A percentile compares a stretch with the other conserved stretches of the same genome.
These are phyloP conservation scores for Plectosphaerella plurivora DNA, from an alignment of 2,329 filamentous ascomycete genomes.

Conservation along the genomic window DNA sequence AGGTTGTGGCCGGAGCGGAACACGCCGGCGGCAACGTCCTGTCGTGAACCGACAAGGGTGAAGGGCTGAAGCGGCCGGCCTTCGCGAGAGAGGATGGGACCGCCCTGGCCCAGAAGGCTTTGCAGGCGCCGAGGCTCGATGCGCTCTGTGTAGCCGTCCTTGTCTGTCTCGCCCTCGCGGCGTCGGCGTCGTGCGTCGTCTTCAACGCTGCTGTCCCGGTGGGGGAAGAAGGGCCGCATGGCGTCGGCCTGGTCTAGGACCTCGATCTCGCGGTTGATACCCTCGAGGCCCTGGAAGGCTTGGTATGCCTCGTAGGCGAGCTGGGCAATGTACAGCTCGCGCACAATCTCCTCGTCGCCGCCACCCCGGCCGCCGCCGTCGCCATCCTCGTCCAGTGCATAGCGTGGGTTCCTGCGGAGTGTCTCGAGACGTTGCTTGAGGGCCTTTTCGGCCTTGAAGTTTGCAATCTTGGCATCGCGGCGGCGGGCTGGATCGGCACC, in stretches of 20 bases:
- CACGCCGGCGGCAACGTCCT: slow-evolving; percentile 72
- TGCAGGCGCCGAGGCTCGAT: slow-evolving; percentile 60
- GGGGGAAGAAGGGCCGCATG: slow-evolving; percentile 29
- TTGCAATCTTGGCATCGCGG: slow-evolving; percentile 78
- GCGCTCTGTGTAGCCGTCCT: slow-evolving; percentile 63
- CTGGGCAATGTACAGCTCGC: slow-evolving; percentile 73
- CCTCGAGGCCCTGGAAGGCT: slow-evolving; percentile 82
- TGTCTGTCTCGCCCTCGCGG: slow-evolving; percentile 20
- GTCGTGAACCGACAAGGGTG: slow-evolving; percentile 73
- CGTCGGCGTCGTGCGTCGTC: slow-evolving; percentile 39
- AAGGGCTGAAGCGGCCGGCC: slow-evolving; percentile 91
- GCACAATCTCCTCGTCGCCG: slow-evolving; percentile 79
- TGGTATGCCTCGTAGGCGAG: slow-evolving; percentile 71
- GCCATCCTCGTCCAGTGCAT: slow-evolving; percentile 71
- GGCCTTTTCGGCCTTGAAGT: slow-evolving; percentile 81
- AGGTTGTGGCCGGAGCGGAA: slow-evolving; percentile 90
- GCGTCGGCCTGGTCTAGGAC: slow-evolving; percentile 73
- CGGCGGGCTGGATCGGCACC: slow-evolving; percentile 55
- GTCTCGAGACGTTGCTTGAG: slow-evolving; percentile 75
- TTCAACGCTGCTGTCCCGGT: slow-evolving; percentile 39
- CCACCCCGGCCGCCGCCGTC: slow-evolving; percentile 32
- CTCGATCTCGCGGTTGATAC: slow-evolving; percentile 76
- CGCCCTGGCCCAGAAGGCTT: slow-evolving; percentile 40
- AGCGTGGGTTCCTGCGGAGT: slow-evolving; percentile 37
- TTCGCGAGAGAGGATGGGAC: slow-evolving; percentile 70